Percentiles rank a stretch among this genome's conserved stretches.
These are phyloP conservation scores for Teratosphaeria epicoccoides DNA, from an alignment of 2,329 filamentous ascomycete genomes.

Conservation along the genomic window DNA sequence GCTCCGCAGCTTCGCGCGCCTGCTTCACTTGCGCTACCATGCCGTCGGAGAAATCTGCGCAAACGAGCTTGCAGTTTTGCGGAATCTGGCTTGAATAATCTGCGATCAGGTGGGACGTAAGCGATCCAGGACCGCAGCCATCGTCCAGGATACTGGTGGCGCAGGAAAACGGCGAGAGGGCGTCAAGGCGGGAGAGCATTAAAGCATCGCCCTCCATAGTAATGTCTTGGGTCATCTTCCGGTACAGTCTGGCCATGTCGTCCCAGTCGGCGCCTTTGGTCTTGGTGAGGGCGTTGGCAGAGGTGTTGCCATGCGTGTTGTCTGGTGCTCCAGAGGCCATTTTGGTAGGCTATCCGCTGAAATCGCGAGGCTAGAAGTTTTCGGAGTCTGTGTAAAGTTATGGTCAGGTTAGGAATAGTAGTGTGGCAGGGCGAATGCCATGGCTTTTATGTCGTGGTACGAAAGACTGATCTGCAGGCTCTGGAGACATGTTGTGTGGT, in stretches of 20 bases:
- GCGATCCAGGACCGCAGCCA: conserved; percentile 23
- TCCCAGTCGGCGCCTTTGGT: conserved; percentile 1
- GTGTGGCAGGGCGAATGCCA: too few relatives aligned
- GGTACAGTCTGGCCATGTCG: not conserved
- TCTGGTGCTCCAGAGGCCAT: too few relatives aligned
- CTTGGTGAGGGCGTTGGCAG: too few relatives aligned
- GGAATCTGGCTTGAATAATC: conserved; percentile 15
- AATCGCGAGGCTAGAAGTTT: too few relatives aligned
- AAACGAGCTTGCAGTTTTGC: conserved; percentile 10
- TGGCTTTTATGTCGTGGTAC: too few relatives aligned
- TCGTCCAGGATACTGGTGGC: conserved; percentile 24
- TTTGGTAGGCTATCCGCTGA: too few relatives aligned
- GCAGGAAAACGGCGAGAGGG: conserved; percentile 15
- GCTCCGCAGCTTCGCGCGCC: conserved; percentile 4
- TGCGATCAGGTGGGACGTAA: conserved; percentile 16
- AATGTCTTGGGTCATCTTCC: not conserved
- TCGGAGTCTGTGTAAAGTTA: too few relatives aligned
- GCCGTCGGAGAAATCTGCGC: conserved; percentile 21
- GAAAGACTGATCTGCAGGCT: too few relatives aligned
- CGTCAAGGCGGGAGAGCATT: conserved; percentile 18
- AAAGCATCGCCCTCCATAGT: not conserved
- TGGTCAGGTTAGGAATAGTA: too few relatives aligned
- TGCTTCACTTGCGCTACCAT: conserved; percentile 20
- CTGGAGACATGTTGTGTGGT: too few relatives aligned
- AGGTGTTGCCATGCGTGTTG: too few relatives aligned